Base-by-base conservation (phyloP, 2,329 filamentous ascomycete genomes). In the Claviceps pusilla region DNA sequence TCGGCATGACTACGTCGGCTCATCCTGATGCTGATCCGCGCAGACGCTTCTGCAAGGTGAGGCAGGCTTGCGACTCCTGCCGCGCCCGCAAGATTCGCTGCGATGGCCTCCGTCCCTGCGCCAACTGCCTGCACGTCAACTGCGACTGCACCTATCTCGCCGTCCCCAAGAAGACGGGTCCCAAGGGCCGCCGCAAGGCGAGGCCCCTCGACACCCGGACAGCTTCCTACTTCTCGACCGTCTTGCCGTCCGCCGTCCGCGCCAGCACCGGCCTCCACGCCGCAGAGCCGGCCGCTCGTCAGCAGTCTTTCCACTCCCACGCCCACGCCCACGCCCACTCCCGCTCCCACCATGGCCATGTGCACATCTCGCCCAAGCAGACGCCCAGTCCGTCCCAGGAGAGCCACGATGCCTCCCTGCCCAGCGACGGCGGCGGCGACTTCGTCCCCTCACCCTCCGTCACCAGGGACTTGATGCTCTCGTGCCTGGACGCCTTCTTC, bases 31-130 rank as follows among this genome's bases (percentile, higher is more conserved):
- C 31, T 19, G 47, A 48, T 35, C 45, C 51, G 24, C 51, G 51
- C 51, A 53, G 45, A 53, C 51, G 46, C 14, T 31, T 47, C 45
- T 39, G 51, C 52, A 66, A 62, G 54, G 58, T 63, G 14, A 59
- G 57, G 49, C 63, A 67, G 48, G 65, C 65, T 1, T 68, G 65
- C 31, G 65, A 68, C 50, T 48, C 58, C 11, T 68, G 65, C n/a
- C 65, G 64, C 35, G 49, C 48, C 4, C 56, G 63, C 3, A 68
- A 67, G 49, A 58, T 64, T 0, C 64, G 65, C 29, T 68, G 65
- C 19, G 59, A 67, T 48, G 63, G 65, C 3, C 43, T 47, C 1
- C 53, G 48, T 1, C 65, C 65, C 0, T 68, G 65, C 45, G 33
- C 50, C 4, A 66, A 64, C 55, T 68, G 65, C 35, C 48, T 28